Evolutionary conservation across 1,284 basidiomycete genomes (phyloP).

Genomic region (Somion occarium): DNA sequence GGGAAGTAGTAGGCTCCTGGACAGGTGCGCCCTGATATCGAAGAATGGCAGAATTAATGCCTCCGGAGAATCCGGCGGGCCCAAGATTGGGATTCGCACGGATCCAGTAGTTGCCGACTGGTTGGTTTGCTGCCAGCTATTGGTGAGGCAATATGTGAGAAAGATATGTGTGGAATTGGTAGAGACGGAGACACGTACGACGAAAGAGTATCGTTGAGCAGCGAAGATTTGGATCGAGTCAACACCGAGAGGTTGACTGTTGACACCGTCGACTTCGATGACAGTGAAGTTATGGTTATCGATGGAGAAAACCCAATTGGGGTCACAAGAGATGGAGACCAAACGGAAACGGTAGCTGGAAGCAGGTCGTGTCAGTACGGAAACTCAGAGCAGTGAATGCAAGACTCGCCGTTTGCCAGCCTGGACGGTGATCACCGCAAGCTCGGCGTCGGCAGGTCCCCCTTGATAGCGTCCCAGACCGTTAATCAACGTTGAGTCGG

Average conservation of each 20-base stretch:
- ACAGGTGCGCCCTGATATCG: conserved; percentile 30
- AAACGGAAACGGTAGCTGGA: conserved; percentile 34
- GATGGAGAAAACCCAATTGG: conserved; percentile 28
- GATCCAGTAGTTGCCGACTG: conserved; percentile 37
- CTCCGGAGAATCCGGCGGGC: conserved; percentile 26
- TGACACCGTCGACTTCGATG: conserved; percentile 30
- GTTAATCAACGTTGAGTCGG: conserved; percentile 46
- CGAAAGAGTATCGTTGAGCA: conserved; percentile 34
- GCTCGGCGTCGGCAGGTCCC: conserved; percentile 14
- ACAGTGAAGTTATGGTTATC: conserved; percentile 31
- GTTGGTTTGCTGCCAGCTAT: conserved; percentile 27
- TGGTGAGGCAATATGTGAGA: not conserved
- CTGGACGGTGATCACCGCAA: conserved; percentile 29
- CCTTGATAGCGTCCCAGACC: conserved; percentile 32
- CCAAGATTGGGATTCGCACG: conserved; percentile 33
- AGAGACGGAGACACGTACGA: conserved; percentile 19
- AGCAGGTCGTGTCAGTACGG: not conserved
- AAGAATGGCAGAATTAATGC: conserved; percentile 29
- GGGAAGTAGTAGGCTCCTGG: conserved; percentile 37
- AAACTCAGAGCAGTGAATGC: not conserved
- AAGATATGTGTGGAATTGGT: not conserved
- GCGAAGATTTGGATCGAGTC: conserved; percentile 31
- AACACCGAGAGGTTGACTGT: conserved; percentile 28
- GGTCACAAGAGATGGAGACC: conserved; percentile 41
- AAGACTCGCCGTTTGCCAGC: conserved; percentile 27